Evolutionary conservation across 75 land plant genomes (phyloP).

Genomic region (Sequoiadendron giganteum): DNA sequence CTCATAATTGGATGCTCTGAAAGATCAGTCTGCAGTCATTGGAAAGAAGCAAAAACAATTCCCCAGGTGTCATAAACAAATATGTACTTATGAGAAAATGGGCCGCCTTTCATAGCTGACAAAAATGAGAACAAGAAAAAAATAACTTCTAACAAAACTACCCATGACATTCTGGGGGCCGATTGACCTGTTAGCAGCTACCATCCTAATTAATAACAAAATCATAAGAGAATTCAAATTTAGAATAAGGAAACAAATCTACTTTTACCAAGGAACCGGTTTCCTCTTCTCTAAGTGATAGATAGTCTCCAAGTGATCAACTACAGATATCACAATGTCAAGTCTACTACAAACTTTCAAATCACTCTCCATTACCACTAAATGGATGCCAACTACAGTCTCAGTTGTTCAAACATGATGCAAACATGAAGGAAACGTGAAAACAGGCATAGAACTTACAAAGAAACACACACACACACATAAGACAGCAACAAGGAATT

Average conservation of each 20-base stretch:
- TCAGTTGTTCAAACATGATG: too few species aligned
- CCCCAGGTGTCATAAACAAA: background rate
- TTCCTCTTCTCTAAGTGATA: background rate
- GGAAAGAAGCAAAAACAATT: background rate
- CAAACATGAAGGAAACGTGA: too few species aligned
- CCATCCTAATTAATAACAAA: background rate
- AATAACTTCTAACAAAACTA: background rate
- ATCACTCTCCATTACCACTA: too few species aligned
- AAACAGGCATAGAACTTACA: too few species aligned
- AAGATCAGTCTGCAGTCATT: slow-evolving; percentile 47
- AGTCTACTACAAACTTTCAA: too few species aligned
- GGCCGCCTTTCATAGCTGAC: background rate
- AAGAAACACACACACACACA: too few species aligned
- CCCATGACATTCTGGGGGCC: background rate
- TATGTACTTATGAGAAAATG: background rate
- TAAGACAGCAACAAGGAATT: too few species aligned
- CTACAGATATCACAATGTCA: too few species aligned
- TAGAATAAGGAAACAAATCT: background rate
- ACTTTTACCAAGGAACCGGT: background rate
- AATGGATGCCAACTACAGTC: too few species aligned
- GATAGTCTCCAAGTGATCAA: too few species aligned
- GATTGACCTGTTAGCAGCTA: background rate
- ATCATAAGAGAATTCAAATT: background rate
- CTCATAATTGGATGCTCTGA: slow-evolving; percentile 64
- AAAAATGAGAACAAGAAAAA: background rate